Evolutionary conservation across 2,329 filamentous ascomycete genomes (phyloP), one percentile per base, ranked within the genome.

Genomic region (Fusarium concolor): DNA sequence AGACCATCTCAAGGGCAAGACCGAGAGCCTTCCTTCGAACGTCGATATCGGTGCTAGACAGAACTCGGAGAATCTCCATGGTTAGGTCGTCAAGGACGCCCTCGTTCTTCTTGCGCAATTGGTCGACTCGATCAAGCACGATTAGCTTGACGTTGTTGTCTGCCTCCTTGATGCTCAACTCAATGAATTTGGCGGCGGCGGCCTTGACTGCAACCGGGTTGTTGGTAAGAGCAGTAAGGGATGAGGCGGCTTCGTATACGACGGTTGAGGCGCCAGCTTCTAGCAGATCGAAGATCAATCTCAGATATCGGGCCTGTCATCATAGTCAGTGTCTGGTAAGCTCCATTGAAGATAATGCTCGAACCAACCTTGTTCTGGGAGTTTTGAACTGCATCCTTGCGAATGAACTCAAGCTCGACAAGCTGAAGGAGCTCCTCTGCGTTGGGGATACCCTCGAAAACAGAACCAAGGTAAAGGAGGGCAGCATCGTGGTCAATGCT

Each of bases 131-230:
- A 76, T 98, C 96, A 42, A 99, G 86, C 20, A 99, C 96, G 72
- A 99, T 99, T 44, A 99, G 89, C 83, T 99, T 99, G 68, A 99
- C 96, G 77, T 99, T 99, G 84, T 99, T 99, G 79, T 99, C 96
- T 1, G 96, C 91, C 81, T 98, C 96, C 82, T 97, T 97, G 78
- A 99, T 97, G 77, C 92, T 94, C 10, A 99, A 85, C 79, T 99
- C 96, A 68, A 98, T 97, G 78, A 99, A 96, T 77, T 99, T 99
- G 72, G 89, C 88, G 15, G 96, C 96, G 11, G 96, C 96, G 26
- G 96, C 96, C 82, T 98, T 99, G 62, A 99, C 95, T 18, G 96
- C 96, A 14, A 99, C 96, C 1, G 96, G 95, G 81, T 99, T 99
- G 80, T 89, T 96, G 20, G 96, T 99, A 53, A 99, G 87, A 2